phyloP scores from a whole-genome alignment of 1,284 basidiomycete species.

The Retiboletus fuscus region DNA sequence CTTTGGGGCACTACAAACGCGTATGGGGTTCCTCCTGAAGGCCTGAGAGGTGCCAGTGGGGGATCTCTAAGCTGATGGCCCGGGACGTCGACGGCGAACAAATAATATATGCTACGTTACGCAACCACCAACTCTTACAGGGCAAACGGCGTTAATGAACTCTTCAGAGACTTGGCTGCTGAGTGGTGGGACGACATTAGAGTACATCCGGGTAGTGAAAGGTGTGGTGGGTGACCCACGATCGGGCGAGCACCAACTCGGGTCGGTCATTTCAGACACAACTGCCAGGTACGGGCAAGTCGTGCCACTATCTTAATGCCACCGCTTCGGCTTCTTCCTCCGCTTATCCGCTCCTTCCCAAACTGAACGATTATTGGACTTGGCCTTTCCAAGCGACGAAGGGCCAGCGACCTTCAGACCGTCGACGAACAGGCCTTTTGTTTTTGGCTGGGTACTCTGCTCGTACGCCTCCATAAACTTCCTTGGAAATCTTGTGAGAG shows the following conservation, averaged over 20 bases:
- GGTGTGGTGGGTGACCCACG: background rate
- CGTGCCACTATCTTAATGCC: slow-evolving; percentile 29
- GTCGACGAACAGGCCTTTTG: slow-evolving; percentile 44
- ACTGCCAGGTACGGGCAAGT: background rate
- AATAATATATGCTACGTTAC: too few species aligned
- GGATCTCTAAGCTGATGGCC: too few species aligned
- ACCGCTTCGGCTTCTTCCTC: slow-evolving; percentile 37
- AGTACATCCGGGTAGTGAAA: background rate
- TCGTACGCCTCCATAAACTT: slow-evolving; percentile 43
- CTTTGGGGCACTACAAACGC: background rate
- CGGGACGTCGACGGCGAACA: too few species aligned
- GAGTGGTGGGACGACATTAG: background rate
- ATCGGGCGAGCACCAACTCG: background rate
- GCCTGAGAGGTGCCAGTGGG: background rate
- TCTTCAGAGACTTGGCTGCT: background rate
- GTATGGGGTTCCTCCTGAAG: background rate
- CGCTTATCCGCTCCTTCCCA: slow-evolving; percentile 37
- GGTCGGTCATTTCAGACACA: background rate
- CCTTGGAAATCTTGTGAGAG: slow-evolving; percentile 38
- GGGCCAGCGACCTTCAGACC: slow-evolving; percentile 31
- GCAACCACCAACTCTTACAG: too few species aligned
- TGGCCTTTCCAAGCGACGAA: slow-evolving; percentile 39
- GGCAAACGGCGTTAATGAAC: background rate
- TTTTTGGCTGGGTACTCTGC: slow-evolving; percentile 23
- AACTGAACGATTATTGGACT: slow-evolving; percentile 42